phyloP scores from a whole-genome alignment of 2,329 filamentous ascomycete genomes.

The Dendrostoma leiphaemia region DNA sequence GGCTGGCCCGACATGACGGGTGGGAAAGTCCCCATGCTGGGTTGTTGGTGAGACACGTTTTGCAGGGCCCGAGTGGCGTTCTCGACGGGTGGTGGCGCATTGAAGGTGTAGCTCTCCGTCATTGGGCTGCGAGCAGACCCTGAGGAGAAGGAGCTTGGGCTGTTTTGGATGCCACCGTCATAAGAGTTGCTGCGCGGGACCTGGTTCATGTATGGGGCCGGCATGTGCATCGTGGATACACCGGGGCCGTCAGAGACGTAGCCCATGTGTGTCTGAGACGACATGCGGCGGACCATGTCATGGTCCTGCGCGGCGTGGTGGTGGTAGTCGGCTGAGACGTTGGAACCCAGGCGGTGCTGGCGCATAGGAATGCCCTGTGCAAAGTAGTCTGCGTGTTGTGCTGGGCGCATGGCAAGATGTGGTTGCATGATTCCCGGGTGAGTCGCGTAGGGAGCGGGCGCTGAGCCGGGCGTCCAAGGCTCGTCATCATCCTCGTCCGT shows the following conservation, averaged over 20 bases:
- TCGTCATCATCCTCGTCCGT: slow-evolving; percentile 59
- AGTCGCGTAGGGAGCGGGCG: not conserved
- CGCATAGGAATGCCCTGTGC: slow-evolving; percentile 43
- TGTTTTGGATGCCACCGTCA: slow-evolving; percentile 54
- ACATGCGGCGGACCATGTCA: slow-evolving; percentile 44
- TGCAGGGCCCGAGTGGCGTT: slow-evolving; percentile 48
- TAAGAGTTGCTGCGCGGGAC: slow-evolving; percentile 41
- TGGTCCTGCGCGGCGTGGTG: slow-evolving; percentile 5
- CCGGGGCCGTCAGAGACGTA: slow-evolving; percentile 62
- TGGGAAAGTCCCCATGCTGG: slow-evolving; percentile 30
- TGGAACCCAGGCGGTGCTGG: slow-evolving; percentile 46
- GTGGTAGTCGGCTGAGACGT: slow-evolving; percentile 26
- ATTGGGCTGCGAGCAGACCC: slow-evolving; percentile 52
- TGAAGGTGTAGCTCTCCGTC: slow-evolving; percentile 51
- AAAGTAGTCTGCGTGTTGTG: slow-evolving; percentile 41
- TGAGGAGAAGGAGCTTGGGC: slow-evolving; percentile 57
- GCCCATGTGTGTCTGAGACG: slow-evolving; percentile 45
- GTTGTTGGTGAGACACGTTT: slow-evolving; percentile 42
- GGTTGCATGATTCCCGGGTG: slow-evolving; percentile 8
- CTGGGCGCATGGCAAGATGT: slow-evolving; percentile 5
- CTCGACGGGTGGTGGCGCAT: slow-evolving; percentile 52
- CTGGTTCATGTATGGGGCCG: slow-evolving; percentile 30
- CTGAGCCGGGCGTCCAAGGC: slow-evolving; percentile 55
- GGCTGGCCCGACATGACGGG: slow-evolving; percentile 19
- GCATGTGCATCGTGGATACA: slow-evolving; percentile 61